These are phyloP conservation scores for Globisporangium paddicum DNA, from an alignment of 352 stramenopile species.

Conservation along the genomic window DNA sequence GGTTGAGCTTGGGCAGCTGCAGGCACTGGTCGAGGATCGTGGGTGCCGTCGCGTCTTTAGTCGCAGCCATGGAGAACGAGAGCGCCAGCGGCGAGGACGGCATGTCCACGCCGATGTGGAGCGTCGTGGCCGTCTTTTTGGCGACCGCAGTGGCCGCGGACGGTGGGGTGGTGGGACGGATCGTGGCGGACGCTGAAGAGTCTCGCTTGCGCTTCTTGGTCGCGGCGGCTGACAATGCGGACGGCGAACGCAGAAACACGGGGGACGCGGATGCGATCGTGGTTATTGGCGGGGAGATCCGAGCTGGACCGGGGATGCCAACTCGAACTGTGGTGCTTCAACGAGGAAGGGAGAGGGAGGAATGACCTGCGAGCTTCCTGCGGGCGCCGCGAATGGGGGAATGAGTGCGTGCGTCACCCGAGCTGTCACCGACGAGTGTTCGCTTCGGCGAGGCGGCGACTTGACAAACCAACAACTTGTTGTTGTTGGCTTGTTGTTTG, in stretches of 20 bases:
- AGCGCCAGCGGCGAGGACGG: slow-evolving; percentile 9
- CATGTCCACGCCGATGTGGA: slow-evolving; percentile 17
- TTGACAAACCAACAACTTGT: background rate
- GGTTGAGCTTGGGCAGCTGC: slow-evolving; percentile 60
- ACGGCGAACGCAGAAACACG: slow-evolving; percentile 3
- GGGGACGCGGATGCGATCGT: background rate
- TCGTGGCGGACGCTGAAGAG: background rate
- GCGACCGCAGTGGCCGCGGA: background rate
- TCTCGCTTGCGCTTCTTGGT: slow-evolving; percentile 18
- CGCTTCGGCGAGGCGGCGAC: too few species aligned
- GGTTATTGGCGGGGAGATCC: background rate
- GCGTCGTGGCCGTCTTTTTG: slow-evolving; percentile 2
- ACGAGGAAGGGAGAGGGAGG: background rate
- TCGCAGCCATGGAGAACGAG: slow-evolving; percentile 5
- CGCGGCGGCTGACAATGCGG: background rate
- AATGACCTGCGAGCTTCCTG: too few species aligned
- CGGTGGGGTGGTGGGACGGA: background rate
- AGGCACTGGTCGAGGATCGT: slow-evolving; percentile 45
- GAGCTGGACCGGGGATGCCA: slow-evolving; percentile 6
- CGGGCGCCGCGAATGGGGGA: slow-evolving; percentile 16
- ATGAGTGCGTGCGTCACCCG: slow-evolving; percentile 9
- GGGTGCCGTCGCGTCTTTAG: background rate
- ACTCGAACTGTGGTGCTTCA: slow-evolving; percentile 7
- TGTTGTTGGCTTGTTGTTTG: background rate
- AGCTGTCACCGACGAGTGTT: background rate